phyloP scores from a whole-genome alignment of 352 stramenopile genomes.

The Globisporangium carolinianum region DNA sequence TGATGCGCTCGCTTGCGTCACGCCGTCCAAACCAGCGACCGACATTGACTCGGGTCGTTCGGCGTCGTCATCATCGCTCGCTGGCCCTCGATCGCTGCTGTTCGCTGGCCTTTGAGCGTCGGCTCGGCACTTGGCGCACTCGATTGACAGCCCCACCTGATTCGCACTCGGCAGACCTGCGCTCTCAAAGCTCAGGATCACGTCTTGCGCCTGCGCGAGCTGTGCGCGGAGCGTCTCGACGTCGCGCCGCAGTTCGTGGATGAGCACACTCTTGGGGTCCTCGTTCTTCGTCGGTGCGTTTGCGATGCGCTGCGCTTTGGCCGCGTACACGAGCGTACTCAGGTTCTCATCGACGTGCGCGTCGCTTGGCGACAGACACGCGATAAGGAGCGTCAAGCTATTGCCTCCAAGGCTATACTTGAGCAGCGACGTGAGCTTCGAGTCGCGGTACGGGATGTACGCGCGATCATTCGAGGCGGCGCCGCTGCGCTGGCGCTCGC shows the following conservation, averaged over 20 bases:
- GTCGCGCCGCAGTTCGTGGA: constrained; percentile 34
- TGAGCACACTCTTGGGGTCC: constrained; percentile 40
- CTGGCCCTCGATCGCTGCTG: no score
- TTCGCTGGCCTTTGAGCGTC: no score
- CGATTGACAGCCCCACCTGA: no score
- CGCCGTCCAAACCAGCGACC: no score
- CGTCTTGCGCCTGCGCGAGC: constrained; percentile 28
- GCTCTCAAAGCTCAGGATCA: constrained; percentile 33
- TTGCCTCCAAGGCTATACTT: constrained; percentile 61
- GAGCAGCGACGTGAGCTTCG: constrained; percentile 54
- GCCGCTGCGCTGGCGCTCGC: background rate
- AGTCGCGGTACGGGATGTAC: constrained; percentile 59
- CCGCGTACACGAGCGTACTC: constrained; percentile 59
- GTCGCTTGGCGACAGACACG: constrained; percentile 52
- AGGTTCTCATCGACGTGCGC: constrained; percentile 49
- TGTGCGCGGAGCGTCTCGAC: constrained; percentile 23
- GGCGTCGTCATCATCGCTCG: no score
- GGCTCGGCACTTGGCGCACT: no score
- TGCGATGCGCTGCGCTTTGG: constrained; percentile 42
- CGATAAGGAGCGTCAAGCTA: constrained; percentile 60
- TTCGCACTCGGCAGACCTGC: background rate
- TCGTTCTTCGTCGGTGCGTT: constrained; percentile 48
- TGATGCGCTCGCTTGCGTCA: background rate
- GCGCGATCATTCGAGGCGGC: constrained; percentile 1
- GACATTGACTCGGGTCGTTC: no score